Conservation (phyloP, 108 stramenopile genomes). For the Aurantiochytrium sp. region DNA sequence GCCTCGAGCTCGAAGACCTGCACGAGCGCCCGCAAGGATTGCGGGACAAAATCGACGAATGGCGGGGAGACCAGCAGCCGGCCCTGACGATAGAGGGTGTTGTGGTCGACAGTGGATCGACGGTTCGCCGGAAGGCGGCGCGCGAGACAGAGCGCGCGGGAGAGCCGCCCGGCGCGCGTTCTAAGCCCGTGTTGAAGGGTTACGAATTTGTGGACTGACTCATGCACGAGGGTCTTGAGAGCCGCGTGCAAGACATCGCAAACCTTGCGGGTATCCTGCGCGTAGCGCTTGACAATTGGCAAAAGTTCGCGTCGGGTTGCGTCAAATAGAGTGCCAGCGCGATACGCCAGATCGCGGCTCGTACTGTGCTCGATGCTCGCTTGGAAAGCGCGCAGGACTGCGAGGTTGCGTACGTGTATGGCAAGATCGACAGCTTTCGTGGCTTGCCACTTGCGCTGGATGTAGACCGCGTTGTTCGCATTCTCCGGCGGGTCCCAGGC, state of each 20-base stretch:
- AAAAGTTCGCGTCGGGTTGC: neutral
- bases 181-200: neutral
- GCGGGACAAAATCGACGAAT: neutral
- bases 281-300: neutral
- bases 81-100: neutral
- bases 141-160: neutral
- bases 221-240: neutral
- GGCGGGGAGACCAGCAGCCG: neutral
- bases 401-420: neutral
- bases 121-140: neutral
- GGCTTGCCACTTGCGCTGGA: conserved; percentile 22
- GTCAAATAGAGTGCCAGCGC: neutral
- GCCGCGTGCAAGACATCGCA: neutral
- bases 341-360: neutral
- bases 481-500: conserved; percentile 24
- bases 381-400: neutral
- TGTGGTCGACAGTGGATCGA: neutral
- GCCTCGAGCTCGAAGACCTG: neutral
- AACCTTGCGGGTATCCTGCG: neutral
- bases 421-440: conserved; percentile 5
- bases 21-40: neutral
- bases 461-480: neutral
- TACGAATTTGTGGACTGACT: neutral
- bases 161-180: neutral
- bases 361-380: neutral